Base-by-base conservation (phyloP, 1,139 yeast genomes). In the Kodamaea anthophila region DNA sequence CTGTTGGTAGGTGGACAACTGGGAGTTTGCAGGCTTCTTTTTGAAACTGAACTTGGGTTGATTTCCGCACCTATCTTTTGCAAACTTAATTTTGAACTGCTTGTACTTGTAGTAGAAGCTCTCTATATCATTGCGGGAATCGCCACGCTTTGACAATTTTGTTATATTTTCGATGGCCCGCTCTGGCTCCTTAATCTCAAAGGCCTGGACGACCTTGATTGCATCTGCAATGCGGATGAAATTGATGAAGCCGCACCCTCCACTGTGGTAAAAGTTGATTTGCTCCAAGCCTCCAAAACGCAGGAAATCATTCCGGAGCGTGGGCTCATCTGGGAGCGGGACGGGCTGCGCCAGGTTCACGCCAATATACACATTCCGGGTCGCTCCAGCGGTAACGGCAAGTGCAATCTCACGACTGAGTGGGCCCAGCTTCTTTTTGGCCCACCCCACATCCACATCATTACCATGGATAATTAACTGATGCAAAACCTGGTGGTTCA, bases 1-100 rank as follows among this genome's bases (percentile, higher is more conserved):
- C 19, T 42, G 45, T 16, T 36, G 40, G 28, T 43, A 41, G 2
- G 46, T 41, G 5, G 41, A 35, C 5, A 43, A 39, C 13, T 33
- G 30, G 25, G 32, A 27, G 15, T 34, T 39, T 3, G 38, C 29
- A 5, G 46, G 38, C 29, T 55, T 56, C 41, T 64, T 61, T 41
- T 53, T 61, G 49, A 54, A 65, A 39, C 58, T 60, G 44, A 62
- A 63, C 30, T 63, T 65, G 11, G 71, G 69, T 4, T 67, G 68
- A 37, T 64, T 64, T 2, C 70, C 73, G 46, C 73, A 66, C 36
- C 73, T 47, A 40, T 66, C 73, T 44, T 66, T 66, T 11, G 66
- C 73, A 43, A 62, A 66, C 36, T 65, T 63, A 32, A 66, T 59
- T 46, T 81, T 82, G 39, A 81, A 74, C 33, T 65, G 65, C 16